A percentile compares a stretch with the other conserved stretches of the same genome.
Conservation (phyloP, 176 grass and related monocot genomes). For the Juncus inflexus region DNA sequence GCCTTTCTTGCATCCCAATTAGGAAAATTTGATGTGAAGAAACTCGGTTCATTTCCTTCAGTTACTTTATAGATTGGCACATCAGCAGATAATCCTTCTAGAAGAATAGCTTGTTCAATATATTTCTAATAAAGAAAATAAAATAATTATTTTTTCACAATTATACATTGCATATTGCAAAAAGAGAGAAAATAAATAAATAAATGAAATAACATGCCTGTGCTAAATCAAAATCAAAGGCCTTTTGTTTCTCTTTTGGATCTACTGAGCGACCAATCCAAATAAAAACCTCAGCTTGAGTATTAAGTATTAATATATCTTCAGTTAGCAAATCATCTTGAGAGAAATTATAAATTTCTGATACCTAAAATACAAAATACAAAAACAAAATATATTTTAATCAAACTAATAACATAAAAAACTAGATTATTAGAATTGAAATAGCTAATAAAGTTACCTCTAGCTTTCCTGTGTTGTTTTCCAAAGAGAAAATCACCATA, state of each 20-base stretch:
- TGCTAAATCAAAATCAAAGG: constrained; percentile 80
- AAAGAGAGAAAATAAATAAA: background rate
- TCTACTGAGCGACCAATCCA: constrained; percentile 89
- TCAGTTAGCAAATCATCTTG: constrained; percentile 98
- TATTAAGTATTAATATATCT: constrained; percentile 81
- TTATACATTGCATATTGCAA: no score
- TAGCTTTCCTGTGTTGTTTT: constrained; percentile 52
- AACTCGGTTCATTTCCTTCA: constrained; percentile 90
- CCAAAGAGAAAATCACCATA: constrained; percentile 23
- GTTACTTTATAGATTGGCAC: constrained; percentile 71
- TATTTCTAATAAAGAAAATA: constrained; percentile 45
- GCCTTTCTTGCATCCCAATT: constrained; percentile 73
- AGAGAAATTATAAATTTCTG: constrained; percentile 84
- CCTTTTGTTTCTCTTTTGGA: constrained; percentile 64
- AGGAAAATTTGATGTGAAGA: constrained; percentile 87
- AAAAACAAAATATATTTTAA: background rate
- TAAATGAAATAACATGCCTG: constrained; percentile 46
- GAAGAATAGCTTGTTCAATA: constrained; percentile 50
- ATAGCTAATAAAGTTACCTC: constrained; percentile 46
- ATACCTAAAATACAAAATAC: constrained; percentile 37
- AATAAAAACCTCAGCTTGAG: constrained; percentile 72
- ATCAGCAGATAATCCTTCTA: constrained; percentile 66
- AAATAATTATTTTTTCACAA: no score
- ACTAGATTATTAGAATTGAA: constrained; percentile 4
- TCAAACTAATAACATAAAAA: background rate